Evolutionary conservation across 345 rosid species (phyloP), one percentile per base, ranked within the genome.

Genomic region (Balakata baccata): DNA sequence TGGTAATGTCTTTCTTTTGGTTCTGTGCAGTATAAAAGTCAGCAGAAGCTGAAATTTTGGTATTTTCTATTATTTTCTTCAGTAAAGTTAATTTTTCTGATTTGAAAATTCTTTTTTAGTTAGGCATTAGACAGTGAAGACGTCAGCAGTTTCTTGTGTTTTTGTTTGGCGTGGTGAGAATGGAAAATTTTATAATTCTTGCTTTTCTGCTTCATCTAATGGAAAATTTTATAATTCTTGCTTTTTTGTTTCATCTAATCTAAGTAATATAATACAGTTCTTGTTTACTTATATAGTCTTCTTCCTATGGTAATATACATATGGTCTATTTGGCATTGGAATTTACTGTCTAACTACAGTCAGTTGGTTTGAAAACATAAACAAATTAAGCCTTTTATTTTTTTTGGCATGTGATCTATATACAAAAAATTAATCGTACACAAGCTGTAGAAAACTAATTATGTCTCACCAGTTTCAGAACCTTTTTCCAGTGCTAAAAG

Each of bases 1-100:
- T 64, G 49, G 20, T 52, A 16, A 57, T 45, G 46, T 57, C 20
- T 50, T 65, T 53, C 73, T 64, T 79, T 57, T 38, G 46, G 66
- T 65, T 77, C 41, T 25, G 20, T 43, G 64, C 17, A 39, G 7
- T 38, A 64, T 7, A 53, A 41, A 54, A 60, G 58, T 29, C 34
- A 29, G 41, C 58, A 45, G 47, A 22, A 71, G 70, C 53, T 25
- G 49, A 14, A 57, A 65, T 5, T 46, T 25, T 51, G 43, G 23
- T 66, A n/a, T 5, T 20, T 39, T 16, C 9, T 41, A 8, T 12
- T 38, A 64, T 17, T 20, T 12, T 39, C 43, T 13, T 57, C 68
- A 37, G 60, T 25, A 20, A 25, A 51, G 39, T 70, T 67, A 41
- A 4, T 18, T 12, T 37, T 73, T 50, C 45, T 43, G n/a, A 23